Evolutionary conservation across 371 early-diverging fungal species (phyloP).

Genomic region (Batkoa obscura): DNA sequence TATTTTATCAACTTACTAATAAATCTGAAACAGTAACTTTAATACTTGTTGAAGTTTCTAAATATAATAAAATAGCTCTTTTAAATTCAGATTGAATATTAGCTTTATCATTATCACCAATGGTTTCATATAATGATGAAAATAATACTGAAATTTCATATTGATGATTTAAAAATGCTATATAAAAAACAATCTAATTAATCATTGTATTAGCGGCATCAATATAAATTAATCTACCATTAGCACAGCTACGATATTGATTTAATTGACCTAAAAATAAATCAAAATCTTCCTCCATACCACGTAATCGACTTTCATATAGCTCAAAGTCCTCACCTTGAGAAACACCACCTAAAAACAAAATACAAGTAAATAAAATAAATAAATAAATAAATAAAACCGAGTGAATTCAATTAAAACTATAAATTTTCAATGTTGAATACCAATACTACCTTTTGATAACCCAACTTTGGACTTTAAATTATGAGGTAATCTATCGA

Average conservation of each 20-base stretch:
- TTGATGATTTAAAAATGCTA: slow-evolving; percentile 2
- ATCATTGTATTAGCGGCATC: neutral
- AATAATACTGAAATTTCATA: neutral
- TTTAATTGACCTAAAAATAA: neutral
- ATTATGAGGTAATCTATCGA: slow-evolving; percentile 5
- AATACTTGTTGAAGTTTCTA: neutral
- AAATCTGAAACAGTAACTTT: neutral
- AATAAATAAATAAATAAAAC: too few species aligned
- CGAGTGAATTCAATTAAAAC: too few species aligned
- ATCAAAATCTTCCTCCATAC: neutral
- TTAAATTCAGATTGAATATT: neutral
- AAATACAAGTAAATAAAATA: too few species aligned
- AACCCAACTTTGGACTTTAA: neutral
- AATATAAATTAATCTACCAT: neutral
- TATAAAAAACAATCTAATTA: neutral
- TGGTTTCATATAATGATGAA: neutral
- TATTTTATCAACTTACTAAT: neutral
- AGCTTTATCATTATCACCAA: neutral
- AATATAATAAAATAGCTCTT: neutral
- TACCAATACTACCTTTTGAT: neutral
- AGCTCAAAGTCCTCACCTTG: neutral
- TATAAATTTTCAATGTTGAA: too few species aligned
- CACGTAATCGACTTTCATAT: neutral
- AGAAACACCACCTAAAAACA: neutral
- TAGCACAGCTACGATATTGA: neutral